phyloP scores from a whole-genome alignment of 345 rosid genomes.

The Camelina neglecta region DNA sequence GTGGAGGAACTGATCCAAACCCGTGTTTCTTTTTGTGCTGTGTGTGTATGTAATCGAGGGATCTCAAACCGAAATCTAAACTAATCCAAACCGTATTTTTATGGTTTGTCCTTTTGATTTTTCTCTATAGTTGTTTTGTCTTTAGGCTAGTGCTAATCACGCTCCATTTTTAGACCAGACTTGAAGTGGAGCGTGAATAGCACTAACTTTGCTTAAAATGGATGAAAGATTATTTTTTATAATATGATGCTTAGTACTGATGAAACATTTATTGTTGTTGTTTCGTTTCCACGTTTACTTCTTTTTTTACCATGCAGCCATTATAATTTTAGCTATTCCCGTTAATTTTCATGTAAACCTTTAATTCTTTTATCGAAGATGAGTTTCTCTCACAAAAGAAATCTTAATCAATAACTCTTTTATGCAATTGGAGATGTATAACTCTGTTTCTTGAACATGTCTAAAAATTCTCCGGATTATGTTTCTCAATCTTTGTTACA shows the following conservation, averaged over 20 bases:
- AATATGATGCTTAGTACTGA: conserved; percentile 8
- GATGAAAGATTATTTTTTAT: conserved; percentile 19
- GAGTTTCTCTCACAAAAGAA: neutral
- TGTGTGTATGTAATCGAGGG: neutral
- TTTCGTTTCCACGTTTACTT: neutral
- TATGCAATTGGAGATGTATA: neutral
- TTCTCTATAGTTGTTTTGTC: neutral
- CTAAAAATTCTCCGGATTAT: neutral
- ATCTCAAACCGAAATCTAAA: conserved; percentile 2
- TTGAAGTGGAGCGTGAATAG: conserved; percentile 56
- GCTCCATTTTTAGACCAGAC: conserved; percentile 53
- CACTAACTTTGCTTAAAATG: conserved; percentile 45
- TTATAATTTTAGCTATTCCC: neutral
- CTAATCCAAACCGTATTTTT: conserved; percentile 24
- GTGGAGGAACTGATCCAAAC: conserved; percentile 34
- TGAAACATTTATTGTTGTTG: conserved; percentile 21
- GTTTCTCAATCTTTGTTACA: neutral
- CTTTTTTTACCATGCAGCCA: neutral
- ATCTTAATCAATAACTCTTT: neutral
- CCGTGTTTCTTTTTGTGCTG: neutral
- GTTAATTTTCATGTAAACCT: neutral
- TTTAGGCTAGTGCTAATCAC: conserved; percentile 57
- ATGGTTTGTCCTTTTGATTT: conserved; percentile 4
- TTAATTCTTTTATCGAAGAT: neutral
- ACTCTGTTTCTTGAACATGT: neutral